Evolutionary conservation across 2,329 filamentous ascomycete genomes (phyloP), one percentile per base, ranked within the genome.

Genomic region (Alternaria hordeiaustralica): DNA sequence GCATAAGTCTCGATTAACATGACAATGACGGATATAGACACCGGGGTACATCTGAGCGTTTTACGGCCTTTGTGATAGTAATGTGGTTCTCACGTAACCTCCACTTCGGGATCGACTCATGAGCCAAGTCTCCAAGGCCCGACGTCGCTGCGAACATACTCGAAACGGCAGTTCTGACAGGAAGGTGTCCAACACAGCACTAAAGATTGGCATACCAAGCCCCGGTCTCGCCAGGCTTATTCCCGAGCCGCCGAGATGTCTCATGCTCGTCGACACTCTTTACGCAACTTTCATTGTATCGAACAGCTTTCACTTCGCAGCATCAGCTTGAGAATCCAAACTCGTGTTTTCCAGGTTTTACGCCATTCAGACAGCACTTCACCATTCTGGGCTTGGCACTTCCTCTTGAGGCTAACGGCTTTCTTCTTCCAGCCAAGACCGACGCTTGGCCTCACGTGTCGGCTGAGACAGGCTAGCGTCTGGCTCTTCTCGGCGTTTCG

Each of bases 131-230:
- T 55, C 21, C 20, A 58, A 21, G 56, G 55, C 43, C 58, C 58
- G 60, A 64, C 50, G 56, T 63, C 58, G 66, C 60, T 55, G 43
- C 58, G 54, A 55, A 68, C 61, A 71, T 75, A 57, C 74, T 72
- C 63, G 63, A 76, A 71, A 67, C 66, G 73, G 74, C 41, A 75
- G 70, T 30, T 58, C 68, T 62, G 20, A 47, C 36, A 66, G 46
- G 58, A 64, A 61, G 55, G 58, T 61, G 64, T 78, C 45, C 71
- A 76, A 75, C 46, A 63, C 68, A 60, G 75, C 76, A 75, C 76
- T 78, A 78, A 74, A 75, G 75, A 66, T 78, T 78, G 76, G 76
- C 72, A 76, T 68, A 67, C 68, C 70, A 72, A 75, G 68, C 69
- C 33, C 68, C 65, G 66, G 66, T 69, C 63, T 73, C 65, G 73